phyloP scores from a whole-genome alignment of 2,329 filamentous ascomycete genomes.

The Metarhizium guizhouense region DNA sequence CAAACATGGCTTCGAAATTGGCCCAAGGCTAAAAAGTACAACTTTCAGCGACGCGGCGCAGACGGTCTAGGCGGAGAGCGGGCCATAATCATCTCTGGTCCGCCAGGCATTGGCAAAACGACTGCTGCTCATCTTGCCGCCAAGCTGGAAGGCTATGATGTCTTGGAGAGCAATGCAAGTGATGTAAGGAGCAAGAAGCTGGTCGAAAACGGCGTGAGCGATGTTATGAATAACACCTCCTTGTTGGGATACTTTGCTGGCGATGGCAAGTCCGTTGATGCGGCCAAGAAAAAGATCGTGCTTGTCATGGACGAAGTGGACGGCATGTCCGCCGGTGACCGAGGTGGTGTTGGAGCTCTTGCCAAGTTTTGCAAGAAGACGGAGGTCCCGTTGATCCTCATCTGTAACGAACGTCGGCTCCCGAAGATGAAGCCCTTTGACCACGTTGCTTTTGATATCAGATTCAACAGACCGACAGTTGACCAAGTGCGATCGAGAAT shows the following conservation, averaged over 20 bases:
- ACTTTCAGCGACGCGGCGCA: constrained; percentile 73
- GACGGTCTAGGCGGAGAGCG: constrained; percentile 78
- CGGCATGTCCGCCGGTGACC: constrained; percentile 95
- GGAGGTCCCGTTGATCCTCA: constrained; percentile 87
- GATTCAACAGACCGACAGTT: constrained; percentile 80
- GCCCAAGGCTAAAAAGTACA: constrained; percentile 65
- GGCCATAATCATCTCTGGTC: constrained; percentile 91
- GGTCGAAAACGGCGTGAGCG: constrained; percentile 78
- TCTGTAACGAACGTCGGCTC: constrained; percentile 88
- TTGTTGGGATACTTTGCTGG: constrained; percentile 83
- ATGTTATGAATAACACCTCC: constrained; percentile 89
- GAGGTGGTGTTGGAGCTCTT: constrained; percentile 88
- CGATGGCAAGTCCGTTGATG: constrained; percentile 71
- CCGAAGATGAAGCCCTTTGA: constrained; percentile 99
- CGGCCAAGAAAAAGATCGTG: constrained; percentile 82
- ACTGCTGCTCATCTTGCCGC: constrained; percentile 93
- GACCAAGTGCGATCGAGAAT: constrained; percentile 88
- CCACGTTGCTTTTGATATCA: constrained; percentile 71
- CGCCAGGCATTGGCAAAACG: constrained; percentile 94
- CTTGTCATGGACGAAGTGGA: constrained; percentile 99
- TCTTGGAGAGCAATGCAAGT: constrained; percentile 92
- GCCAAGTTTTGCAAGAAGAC: constrained; percentile 95
- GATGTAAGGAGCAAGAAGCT: constrained; percentile 94
- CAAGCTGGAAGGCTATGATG: constrained; percentile 85
- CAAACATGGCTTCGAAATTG: constrained; percentile 81